Evolutionary conservation across 768 basidiomycete genomes (phyloP), one percentile per base, ranked within the genome.

Genomic region (Russula emetica): DNA sequence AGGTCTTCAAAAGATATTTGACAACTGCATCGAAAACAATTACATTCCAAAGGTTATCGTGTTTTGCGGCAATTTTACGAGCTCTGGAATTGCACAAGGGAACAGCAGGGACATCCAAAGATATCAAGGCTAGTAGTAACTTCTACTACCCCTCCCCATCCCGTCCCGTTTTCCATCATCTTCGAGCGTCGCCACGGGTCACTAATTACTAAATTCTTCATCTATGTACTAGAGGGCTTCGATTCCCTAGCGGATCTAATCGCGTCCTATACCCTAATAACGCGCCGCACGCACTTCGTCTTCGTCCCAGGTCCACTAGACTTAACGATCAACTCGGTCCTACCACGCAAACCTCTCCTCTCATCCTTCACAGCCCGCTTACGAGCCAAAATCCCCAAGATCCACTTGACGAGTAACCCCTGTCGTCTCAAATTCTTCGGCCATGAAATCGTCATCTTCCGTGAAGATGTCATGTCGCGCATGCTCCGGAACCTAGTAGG

Each of bases 301-400:
- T 85, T 99, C 67, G 88, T 98, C 24, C 97, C 97, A 6, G 97
- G 97, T 7, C 97, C 97, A 2, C 77, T 91, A 56, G 97, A 99
- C 76, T 82, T 96, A 28, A 86, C 89, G 1, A 79, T 90, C 60
- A 92, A 92, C 60, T 80, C 87, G 11, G 83, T 87, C 24, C 76
- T 97, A 14, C 97, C 97, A 32, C 86, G 92, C 36, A 84, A 85
- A 45, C 83, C 92, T 1, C 78, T 99, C 32, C 82, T 98, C 5
- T 83, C 89, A 1, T 82, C 85, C 2, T 85, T 98, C 69, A 81
- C 85, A 0, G 75, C 84, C 18, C 84, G 87, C 42, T 76, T 99
- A 40, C 85, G 80, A 69, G 76, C 81, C 0, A 86, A 86, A 68
- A 74, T 98, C 30, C 91, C 94, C 0, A 88, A 90, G 70, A 81